A percentile compares a stretch with the other conserved stretches of the same genome.
phyloP scores from a whole-genome alignment of 1,284 basidiomycete species.

The Microstroma glucosiphilum region DNA sequence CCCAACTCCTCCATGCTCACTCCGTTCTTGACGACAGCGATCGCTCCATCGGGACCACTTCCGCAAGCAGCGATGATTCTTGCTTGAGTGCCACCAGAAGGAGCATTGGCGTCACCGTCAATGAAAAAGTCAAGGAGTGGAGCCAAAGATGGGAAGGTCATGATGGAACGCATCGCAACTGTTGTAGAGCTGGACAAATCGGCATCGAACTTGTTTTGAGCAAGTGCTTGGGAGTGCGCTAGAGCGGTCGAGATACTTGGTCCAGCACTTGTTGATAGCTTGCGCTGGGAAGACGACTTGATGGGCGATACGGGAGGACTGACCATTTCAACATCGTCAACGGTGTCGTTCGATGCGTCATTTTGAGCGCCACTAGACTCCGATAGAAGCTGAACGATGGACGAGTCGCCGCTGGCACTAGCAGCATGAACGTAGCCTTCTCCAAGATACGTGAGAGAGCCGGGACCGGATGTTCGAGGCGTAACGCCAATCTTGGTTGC shows the following conservation, averaged over 20 bases:
- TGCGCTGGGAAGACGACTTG: too few species aligned
- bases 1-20: slow-evolving; percentile 68
- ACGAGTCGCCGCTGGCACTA: slow-evolving; percentile 37
- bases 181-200: neutral
- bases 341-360: neutral
- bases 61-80: slow-evolving; percentile 87
- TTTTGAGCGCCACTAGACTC: too few species aligned
- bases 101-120: slow-evolving; percentile 54
- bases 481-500: slow-evolving; percentile 24
- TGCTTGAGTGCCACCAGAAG: slow-evolving; percentile 54
- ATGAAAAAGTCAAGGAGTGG: slow-evolving; percentile 81
- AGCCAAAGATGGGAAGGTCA: slow-evolving; percentile 56
- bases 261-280: too few species aligned
- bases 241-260: too few species aligned
- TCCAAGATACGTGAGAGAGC: slow-evolving; percentile 31
- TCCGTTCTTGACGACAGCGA: slow-evolving; percentile 77
- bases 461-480: slow-evolving; percentile 27
- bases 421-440: slow-evolving; percentile 35
- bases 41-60: slow-evolving; percentile 68
- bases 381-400: slow-evolving; percentile 14
- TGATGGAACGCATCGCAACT: neutral
- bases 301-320: slow-evolving; percentile 1
- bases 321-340: slow-evolving; percentile 14
- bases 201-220: too few species aligned
- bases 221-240: too few species aligned